Conservation (phyloP, 2,329 filamentous ascomycete genomes). For the Didymella segeticola region DNA sequence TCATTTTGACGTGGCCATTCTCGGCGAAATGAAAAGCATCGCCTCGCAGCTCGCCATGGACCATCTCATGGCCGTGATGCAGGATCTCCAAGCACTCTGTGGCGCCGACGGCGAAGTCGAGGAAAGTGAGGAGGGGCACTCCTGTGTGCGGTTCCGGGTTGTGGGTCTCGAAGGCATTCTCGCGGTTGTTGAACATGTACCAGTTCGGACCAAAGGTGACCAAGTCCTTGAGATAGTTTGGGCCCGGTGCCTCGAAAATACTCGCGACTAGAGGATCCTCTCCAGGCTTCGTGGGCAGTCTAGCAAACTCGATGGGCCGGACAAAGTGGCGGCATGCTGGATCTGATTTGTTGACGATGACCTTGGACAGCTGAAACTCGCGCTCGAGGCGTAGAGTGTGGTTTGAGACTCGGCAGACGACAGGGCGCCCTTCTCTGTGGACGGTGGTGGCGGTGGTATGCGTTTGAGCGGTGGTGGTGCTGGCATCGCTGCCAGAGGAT, state of each 20-base stretch:
- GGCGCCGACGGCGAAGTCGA: constrained; percentile 91
- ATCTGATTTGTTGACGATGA: constrained; percentile 73
- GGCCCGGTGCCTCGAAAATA: constrained; percentile 80
- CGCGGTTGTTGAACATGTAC: constrained; percentile 40
- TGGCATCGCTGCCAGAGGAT: constrained; percentile 47
- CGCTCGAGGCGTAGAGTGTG: constrained; percentile 85
- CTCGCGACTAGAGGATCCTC: constrained; percentile 80
- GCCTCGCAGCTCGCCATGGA: constrained; percentile 88
- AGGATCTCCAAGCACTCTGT: constrained; percentile 85
- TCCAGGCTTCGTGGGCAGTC: constrained; percentile 70
- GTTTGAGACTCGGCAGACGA: constrained; percentile 82
- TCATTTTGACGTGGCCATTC: constrained; percentile 74
- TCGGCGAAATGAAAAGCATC: constrained; percentile 92
- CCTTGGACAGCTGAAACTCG: constrained; percentile 82
- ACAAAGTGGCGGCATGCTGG: constrained; percentile 77
- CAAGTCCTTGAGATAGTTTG: constrained; percentile 73
- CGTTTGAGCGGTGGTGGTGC: constrained; percentile 52
- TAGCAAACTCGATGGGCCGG: constrained; percentile 79
- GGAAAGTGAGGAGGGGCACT: constrained; percentile 76
- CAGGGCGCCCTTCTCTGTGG: constrained; percentile 54
- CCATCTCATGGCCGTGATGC: constrained; percentile 85
- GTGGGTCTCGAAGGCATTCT: constrained; percentile 24
- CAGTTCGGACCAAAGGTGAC: constrained; percentile 76
- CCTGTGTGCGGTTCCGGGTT: constrained; percentile 53
- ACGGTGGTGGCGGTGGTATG: constrained; percentile 53